Conservation (phyloP, 495 filamentous ascomycete genomes). For the Parachaetomium inaequale region DNA sequence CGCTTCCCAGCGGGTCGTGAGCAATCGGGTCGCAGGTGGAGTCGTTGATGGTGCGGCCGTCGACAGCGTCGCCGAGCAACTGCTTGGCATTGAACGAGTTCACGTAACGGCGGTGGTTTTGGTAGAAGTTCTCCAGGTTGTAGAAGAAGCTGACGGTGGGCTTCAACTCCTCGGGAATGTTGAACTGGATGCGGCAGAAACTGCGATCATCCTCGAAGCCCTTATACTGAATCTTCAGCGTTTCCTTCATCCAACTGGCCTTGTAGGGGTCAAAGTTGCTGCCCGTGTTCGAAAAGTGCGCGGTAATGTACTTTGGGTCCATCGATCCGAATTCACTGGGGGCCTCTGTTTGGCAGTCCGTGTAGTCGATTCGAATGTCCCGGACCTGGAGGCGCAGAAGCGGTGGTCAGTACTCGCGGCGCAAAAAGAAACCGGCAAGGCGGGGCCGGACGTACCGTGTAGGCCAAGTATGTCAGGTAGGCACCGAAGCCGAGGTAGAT, state of each 20-base stretch:
- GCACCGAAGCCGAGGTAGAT: constrained; percentile 37
- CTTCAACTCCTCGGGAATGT: constrained; percentile 69
- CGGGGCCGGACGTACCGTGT: constrained; percentile 25
- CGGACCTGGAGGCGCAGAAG: constrained; percentile 63
- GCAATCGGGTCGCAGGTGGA: constrained; percentile 74
- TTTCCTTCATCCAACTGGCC: constrained; percentile 31
- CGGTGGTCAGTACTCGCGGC: constrained; percentile 19
- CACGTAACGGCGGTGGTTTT: constrained; percentile 97
- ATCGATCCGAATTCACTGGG: constrained; percentile 39
- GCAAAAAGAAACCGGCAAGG: not conserved
- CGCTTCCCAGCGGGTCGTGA: constrained; percentile 42
- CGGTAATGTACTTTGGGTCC: constrained; percentile 52
- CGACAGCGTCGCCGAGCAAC: constrained; percentile 67
- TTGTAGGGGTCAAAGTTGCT: constrained; percentile 24
- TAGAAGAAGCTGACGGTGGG: constrained; percentile 91
- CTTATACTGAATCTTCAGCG: constrained; percentile 20
- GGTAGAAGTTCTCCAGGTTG: constrained; percentile 95
- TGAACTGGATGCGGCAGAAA: constrained; percentile 67
- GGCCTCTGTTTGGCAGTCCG: constrained; percentile 59
- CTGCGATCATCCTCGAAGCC: constrained; percentile 21
- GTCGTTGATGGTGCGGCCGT: constrained; percentile 55
- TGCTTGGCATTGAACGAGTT: constrained; percentile 81
- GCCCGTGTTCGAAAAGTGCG: constrained; percentile 60
- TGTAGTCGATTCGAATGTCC: constrained; percentile 88
- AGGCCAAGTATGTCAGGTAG: constrained; percentile 33